Conservation (phyloP, 345 rosid species). For the Tarenaya hassleriana region DNA sequence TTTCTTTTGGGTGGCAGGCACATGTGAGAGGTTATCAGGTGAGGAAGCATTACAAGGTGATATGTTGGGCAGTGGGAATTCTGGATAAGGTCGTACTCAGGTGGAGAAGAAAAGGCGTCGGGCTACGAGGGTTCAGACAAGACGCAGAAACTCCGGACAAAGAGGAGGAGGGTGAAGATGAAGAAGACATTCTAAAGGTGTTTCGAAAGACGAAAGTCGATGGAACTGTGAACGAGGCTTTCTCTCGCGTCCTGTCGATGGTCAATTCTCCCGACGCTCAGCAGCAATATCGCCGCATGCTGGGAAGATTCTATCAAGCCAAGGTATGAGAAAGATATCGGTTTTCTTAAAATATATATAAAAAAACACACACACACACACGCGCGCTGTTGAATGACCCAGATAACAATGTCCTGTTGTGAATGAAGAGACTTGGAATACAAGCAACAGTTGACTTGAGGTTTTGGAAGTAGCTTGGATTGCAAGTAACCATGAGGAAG, state of each 20-base stretch:
- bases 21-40: conserved; percentile 87
- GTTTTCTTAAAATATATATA: no score
- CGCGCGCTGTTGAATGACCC: no score
- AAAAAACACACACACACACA: no score
- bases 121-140: conserved; percentile 60
- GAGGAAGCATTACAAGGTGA: conserved; percentile 70
- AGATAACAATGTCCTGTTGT: no score
- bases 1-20: no score
- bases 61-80: conserved; percentile 91
- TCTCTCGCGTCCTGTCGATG: conserved; percentile 78
- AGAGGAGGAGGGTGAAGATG: conserved; percentile 80
- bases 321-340: no score
- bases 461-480: no score
- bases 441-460: no score
- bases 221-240: conserved; percentile 60
- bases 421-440: no score
- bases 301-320: conserved; percentile 61
- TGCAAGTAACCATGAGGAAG: no score
- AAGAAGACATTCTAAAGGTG: conserved; percentile 86
- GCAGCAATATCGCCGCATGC: conserved; percentile 82
- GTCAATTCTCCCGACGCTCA: conserved; percentile 73
- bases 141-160: conserved; percentile 40
- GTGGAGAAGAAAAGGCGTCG: conserved; percentile 89
- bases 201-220: conserved; percentile 92
- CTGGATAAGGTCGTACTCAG: conserved; percentile 77